A percentile compares a stretch with the other conserved stretches of the same genome.
These are phyloP conservation scores for Pseudofabraea citricarpa DNA, from an alignment of 2,329 filamentous ascomycete species.

Conservation along the genomic window DNA sequence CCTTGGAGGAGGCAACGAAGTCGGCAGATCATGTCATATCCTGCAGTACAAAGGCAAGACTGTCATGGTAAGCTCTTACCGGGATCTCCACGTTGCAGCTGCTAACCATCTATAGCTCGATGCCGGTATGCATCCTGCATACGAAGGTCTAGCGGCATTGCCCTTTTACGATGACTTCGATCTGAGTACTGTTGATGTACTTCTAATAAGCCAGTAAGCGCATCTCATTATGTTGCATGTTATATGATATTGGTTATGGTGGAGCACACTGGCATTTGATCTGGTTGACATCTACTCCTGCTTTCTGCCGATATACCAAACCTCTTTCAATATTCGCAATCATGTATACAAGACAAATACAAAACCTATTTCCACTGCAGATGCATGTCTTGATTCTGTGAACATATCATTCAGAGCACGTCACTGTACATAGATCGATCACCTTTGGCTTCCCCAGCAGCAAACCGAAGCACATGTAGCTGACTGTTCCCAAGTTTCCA, in stretches of 20 bases:
- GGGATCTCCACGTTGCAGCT: slow-evolving; percentile 2
- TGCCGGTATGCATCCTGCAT: slow-evolving; percentile 93
- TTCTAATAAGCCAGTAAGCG: slow-evolving; percentile 98
- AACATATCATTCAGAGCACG: slow-evolving; percentile 20
- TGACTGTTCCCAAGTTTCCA: slow-evolving; percentile 70
- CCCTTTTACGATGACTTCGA: slow-evolving; percentile 99
- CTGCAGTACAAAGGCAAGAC: slow-evolving; percentile 99
- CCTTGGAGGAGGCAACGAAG: slow-evolving; percentile 92
- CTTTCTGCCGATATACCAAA: too few species aligned
- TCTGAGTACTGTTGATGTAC: slow-evolving; percentile 91
- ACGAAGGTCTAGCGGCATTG: slow-evolving; percentile 87
- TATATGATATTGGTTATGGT: neutral
- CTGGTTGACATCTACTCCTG: too few species aligned
- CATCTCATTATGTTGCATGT: slow-evolving; percentile 7
- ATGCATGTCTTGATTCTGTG: slow-evolving; percentile 29
- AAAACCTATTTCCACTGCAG: slow-evolving; percentile 30
- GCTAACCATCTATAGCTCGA: slow-evolving; percentile 62
- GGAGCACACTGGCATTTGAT: too few species aligned
- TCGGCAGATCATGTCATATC: slow-evolving; percentile 94
- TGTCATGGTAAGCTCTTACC: slow-evolving; percentile 70
- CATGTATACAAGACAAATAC: slow-evolving; percentile 39
- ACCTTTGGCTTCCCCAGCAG: neutral
- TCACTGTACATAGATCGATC: slow-evolving; percentile 23
- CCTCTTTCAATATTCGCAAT: slow-evolving; percentile 3
- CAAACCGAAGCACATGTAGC: slow-evolving; percentile 6